These are phyloP conservation scores for Persicaria maculosa DNA, from an alignment of 148 eudicot species.

Conservation along the genomic window DNA sequence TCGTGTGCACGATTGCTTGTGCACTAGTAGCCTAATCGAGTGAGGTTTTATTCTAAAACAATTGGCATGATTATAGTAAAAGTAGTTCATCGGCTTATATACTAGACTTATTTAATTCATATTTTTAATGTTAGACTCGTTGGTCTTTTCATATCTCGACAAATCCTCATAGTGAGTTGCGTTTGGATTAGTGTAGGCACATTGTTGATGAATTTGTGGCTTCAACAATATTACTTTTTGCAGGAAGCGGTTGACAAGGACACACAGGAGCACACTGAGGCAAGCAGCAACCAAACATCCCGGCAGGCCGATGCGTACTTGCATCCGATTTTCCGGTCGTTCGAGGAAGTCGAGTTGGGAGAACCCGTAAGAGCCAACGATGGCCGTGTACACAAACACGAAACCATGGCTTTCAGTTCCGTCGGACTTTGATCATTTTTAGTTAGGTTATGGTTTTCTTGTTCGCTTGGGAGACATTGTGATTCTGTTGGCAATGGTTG, in stretches of 20 bases:
- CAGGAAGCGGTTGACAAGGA: slow-evolving; percentile 95
- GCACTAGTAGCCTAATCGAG: no score
- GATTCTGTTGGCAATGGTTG: no score
- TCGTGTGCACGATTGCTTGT: no score
- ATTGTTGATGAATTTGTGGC: background rate
- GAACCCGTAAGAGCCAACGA: slow-evolving; percentile 41
- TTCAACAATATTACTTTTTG: slow-evolving; percentile 4
- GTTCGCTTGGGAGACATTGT: no score
- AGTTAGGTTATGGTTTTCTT: no score
- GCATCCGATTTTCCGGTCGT: slow-evolving; percentile 84
- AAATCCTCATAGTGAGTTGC: background rate
- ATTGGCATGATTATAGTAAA: no score
- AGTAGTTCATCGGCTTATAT: no score
- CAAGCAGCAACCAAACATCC: slow-evolving; percentile 47
- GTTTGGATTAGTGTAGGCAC: background rate
- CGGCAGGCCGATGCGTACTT: slow-evolving; percentile 71
- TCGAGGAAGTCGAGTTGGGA: slow-evolving; percentile 64
- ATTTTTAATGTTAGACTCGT: no score
- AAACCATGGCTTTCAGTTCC: background rate
- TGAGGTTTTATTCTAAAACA: no score
- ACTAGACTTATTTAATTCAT: no score
- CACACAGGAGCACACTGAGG: slow-evolving; percentile 43
- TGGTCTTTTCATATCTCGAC: background rate
- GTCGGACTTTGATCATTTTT: no score
- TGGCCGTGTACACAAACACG: slow-evolving; percentile 44